Evolutionary conservation across 225 moss, liverwort and hornwort species (phyloP).

Genomic region (Marchantia polymorpha): DNA sequence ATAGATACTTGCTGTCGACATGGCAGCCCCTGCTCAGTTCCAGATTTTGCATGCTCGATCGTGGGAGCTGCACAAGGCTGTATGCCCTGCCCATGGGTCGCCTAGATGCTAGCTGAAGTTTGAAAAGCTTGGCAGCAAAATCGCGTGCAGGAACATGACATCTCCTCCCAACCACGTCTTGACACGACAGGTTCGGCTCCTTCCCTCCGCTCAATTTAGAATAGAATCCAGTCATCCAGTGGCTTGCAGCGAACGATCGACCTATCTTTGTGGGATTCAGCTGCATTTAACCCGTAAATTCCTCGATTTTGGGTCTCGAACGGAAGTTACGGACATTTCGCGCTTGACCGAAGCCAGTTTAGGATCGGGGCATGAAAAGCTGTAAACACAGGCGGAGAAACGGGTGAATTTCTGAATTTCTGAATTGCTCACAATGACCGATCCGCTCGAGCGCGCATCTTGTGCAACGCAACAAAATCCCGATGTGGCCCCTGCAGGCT

Average conservation of each 20-base stretch:
- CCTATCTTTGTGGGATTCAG: not conserved
- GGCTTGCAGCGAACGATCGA: slow-evolving; percentile 1
- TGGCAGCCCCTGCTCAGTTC: not conserved
- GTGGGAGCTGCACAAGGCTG: slow-evolving; percentile 8
- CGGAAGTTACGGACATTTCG: not conserved
- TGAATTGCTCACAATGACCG: not conserved
- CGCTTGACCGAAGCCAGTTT: not conserved
- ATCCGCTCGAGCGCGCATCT: not conserved
- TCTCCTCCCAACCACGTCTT: slow-evolving; percentile 10
- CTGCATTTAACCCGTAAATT: not conserved
- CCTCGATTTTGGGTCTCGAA: not conserved
- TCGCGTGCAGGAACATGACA: slow-evolving; percentile 7
- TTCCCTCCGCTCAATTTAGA: not conserved
- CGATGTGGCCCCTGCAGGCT: not conserved
- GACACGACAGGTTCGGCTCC: slow-evolving; percentile 14
- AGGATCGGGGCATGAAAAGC: not conserved
- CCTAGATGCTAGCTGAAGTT: not conserved
- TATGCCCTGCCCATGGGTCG: slow-evolving; percentile 8
- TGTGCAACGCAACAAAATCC: not conserved
- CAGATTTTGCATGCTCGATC: slow-evolving; percentile 1
- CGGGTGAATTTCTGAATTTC: too few species aligned
- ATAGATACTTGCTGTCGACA: not conserved
- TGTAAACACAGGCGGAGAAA: too few species aligned
- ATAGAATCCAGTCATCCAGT: not conserved
- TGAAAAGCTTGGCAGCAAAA: not conserved